Conservation (phyloP, 2,329 filamentous ascomycete species). For the Paracamarosporium sp. region DNA sequence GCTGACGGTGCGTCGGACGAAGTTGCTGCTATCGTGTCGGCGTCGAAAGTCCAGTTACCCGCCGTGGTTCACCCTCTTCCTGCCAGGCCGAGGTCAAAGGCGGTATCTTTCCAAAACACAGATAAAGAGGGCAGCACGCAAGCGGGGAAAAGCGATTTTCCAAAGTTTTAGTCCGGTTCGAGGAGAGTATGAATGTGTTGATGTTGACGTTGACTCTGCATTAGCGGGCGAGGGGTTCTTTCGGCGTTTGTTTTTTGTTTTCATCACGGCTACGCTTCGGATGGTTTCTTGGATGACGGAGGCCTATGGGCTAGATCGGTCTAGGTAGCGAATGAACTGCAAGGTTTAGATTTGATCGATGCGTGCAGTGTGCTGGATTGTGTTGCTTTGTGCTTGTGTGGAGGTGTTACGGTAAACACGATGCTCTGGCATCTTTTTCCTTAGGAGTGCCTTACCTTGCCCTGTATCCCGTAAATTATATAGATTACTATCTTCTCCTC, state of each 20-base stretch:
- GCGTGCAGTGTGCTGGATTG: too few relatives aligned
- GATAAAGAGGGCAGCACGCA: background rate
- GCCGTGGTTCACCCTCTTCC: too few relatives aligned
- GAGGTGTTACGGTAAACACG: too few relatives aligned
- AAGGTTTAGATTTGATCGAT: too few relatives aligned
- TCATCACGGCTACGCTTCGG: background rate
- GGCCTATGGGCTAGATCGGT: background rate
- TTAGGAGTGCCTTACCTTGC: too few relatives aligned
- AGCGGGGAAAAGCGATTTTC: background rate
- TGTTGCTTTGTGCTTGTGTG: too few relatives aligned
- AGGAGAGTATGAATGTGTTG: background rate
- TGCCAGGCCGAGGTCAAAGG: too few relatives aligned
- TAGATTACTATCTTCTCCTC: too few relatives aligned
- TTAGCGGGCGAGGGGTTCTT: slow-evolving; percentile 8
- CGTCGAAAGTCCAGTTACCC: background rate
- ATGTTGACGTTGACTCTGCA: slow-evolving; percentile 5
- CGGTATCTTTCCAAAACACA: too few relatives aligned
- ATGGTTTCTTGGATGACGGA: background rate
- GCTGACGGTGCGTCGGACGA: background rate
- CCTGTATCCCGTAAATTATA: too few relatives aligned
- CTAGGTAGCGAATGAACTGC: background rate
- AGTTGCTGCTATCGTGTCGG: background rate
- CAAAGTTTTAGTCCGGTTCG: too few relatives aligned
- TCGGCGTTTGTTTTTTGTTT: background rate
- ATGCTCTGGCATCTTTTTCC: too few relatives aligned